A percentile compares a stretch with the other conserved stretches of the same genome.
These are phyloP conservation scores for Kodamaea restingae DNA, from an alignment of 805 yeast species.

Conservation along the genomic window DNA sequence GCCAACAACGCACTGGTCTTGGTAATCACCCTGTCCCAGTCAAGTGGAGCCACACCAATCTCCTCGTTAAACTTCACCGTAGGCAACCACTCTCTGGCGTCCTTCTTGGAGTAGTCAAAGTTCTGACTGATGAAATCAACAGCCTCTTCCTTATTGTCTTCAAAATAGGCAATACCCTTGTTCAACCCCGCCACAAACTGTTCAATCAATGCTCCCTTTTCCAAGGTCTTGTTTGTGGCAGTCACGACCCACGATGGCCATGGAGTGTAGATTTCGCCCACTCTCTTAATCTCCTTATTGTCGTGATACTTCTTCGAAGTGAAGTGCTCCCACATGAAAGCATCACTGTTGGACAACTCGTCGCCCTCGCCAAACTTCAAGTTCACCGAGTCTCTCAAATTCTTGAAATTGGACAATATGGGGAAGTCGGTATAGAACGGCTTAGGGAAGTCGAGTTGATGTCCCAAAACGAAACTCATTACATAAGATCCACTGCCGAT, in stretches of 20 bases:
- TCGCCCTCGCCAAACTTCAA: conserved; percentile 20
- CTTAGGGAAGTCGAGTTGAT: conserved; percentile 48
- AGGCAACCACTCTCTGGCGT: conserved; percentile 77
- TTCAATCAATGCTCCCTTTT: conserved; percentile 19
- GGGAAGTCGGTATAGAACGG: conserved; percentile 54
- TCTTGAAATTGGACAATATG: conserved; percentile 62
- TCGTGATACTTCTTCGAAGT: conserved; percentile 86
- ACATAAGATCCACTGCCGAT: conserved; percentile 91
- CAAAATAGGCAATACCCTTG: conserved; percentile 66
- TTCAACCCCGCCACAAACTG: conserved; percentile 53
- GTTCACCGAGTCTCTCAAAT: conserved; percentile 78
- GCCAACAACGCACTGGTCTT: conserved; percentile 56
- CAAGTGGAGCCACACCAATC: conserved; percentile 35
- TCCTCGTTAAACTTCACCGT: conserved; percentile 62
- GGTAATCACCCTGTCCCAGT: conserved; percentile 47
- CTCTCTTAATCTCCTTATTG: conserved; percentile 67
- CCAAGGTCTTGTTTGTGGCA: conserved; percentile 37
- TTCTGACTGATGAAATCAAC: conserved; percentile 58
- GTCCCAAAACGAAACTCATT: conserved; percentile 81
- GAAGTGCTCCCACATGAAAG: conserved; percentile 95
- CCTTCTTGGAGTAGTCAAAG: conserved; percentile 72
- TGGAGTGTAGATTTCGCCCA: conserved; percentile 89
- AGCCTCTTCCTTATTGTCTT: conserved; percentile 57
- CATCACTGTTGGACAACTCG: conserved; percentile 49
- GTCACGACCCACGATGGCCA: conserved; percentile 95